Percentiles rank a stretch among this genome's conserved stretches.
These are phyloP conservation scores for Rhizopus stolonifer DNA, from an alignment of 371 early-diverging fungal genomes.

Conservation along the genomic window DNA sequence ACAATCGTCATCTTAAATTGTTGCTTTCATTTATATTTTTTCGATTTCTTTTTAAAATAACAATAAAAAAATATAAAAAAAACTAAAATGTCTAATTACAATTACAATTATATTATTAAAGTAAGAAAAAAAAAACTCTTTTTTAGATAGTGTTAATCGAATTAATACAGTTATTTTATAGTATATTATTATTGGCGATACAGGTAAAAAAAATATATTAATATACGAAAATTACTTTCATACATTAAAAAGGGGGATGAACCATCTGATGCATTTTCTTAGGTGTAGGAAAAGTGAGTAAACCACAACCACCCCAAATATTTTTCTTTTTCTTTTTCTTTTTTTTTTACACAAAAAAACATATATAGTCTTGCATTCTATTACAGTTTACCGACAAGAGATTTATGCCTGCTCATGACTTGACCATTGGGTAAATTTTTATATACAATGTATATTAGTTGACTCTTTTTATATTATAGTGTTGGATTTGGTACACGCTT, in stretches of 20 bases:
- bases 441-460: background rate
- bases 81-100: constrained; percentile 53
- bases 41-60: constrained; percentile 5
- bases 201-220: constrained; percentile 55
- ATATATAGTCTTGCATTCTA: constrained; percentile 70
- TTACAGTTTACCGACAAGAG: constrained; percentile 84
- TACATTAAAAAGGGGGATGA: background rate
- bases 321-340: too few relatives aligned
- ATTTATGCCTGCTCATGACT: constrained; percentile 81
- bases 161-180: constrained; percentile 16
- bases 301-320: too few relatives aligned
- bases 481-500: constrained; percentile 86
- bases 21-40: constrained; percentile 3
- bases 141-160: background rate
- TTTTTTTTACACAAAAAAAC: constrained; percentile 2
- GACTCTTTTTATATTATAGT: too few relatives aligned
- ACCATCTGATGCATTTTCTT: background rate
- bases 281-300: constrained; percentile 75
- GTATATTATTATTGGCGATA: constrained; percentile 84
- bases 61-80: too few relatives aligned
- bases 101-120: constrained; percentile 59
- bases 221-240: too few relatives aligned
- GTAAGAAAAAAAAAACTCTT: constrained; percentile 17
- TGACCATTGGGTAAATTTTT: constrained; percentile 76
- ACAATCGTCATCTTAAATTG: constrained; percentile 2